Percentiles rank a stretch among this genome's conserved stretches.
Conservation (phyloP, 2,329 filamentous ascomycete species). For the Aspergillus quadrilineatus region DNA sequence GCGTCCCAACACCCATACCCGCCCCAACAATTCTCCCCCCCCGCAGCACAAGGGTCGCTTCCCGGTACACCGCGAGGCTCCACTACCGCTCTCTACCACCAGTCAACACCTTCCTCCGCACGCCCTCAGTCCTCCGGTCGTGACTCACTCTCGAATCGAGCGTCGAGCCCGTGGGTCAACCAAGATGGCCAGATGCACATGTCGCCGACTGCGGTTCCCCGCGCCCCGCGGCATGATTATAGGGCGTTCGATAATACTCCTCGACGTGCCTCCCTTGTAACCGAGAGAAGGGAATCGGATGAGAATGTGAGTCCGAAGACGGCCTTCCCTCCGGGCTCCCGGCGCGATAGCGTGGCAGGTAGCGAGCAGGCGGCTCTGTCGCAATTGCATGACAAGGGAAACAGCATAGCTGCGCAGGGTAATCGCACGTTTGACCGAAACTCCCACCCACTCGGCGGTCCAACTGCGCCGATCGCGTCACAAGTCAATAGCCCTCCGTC, state of each 20-base stretch:
- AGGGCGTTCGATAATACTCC: constrained; percentile 30
- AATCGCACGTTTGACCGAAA: constrained; percentile 19
- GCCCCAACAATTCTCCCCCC: constrained; percentile 36
- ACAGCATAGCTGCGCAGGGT: constrained; percentile 27
- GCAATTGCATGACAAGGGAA: constrained; percentile 28
- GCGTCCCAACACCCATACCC: constrained; percentile 30
- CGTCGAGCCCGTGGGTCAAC: constrained; percentile 34
- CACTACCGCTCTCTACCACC: constrained; percentile 36
- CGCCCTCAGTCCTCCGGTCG: constrained; percentile 41
- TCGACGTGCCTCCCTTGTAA: constrained; percentile 48
- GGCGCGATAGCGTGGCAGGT: constrained; percentile 29
- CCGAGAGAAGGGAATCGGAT: constrained; percentile 68
- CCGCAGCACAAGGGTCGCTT: constrained; percentile 43
- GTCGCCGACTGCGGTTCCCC: constrained; percentile 32
- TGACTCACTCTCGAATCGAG: constrained; percentile 32
- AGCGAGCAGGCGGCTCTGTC: constrained; percentile 27
- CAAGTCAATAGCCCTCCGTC: constrained; percentile 33
- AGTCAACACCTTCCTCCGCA: constrained; percentile 37
- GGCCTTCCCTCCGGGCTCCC: constrained; percentile 29
- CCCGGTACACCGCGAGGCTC: constrained; percentile 52
- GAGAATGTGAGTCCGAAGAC: constrained; percentile 79
- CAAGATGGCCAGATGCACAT: constrained; percentile 31
- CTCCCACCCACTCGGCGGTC: constrained; percentile 16
- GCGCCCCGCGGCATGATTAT: constrained; percentile 45
- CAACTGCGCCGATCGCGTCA: constrained; percentile 10